These are phyloP conservation scores for Lathyrus oleraceus DNA, from an alignment of 306 rosid genomes.

Conservation along the genomic window DNA sequence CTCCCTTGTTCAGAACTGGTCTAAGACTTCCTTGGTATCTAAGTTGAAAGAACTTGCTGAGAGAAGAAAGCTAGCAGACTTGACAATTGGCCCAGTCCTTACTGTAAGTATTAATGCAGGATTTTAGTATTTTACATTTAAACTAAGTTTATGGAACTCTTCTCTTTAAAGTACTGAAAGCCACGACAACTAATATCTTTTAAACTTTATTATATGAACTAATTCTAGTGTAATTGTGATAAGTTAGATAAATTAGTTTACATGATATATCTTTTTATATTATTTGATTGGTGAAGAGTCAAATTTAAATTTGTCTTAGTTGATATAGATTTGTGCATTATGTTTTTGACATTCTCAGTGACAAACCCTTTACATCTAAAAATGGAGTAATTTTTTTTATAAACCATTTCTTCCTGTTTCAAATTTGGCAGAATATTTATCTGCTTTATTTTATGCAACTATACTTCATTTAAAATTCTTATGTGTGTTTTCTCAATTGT, in stretches of 20 bases:
- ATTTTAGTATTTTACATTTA: background rate
- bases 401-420: background rate
- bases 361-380: constrained; percentile 4
- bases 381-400: background rate
- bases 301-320: too few species aligned
- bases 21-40: constrained; percentile 63
- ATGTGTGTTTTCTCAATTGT: constrained; percentile 26
- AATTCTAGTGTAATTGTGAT: background rate
- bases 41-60: constrained; percentile 80
- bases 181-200: background rate
- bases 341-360: constrained; percentile 4
- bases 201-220: background rate
- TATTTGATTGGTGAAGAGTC: too few species aligned
- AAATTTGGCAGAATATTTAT: background rate
- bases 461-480: constrained; percentile 25
- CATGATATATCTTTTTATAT: background rate
- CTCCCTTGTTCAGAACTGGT: constrained; percentile 73
- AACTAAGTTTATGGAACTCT: constrained; percentile 3
- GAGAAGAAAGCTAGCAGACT: constrained; percentile 84
- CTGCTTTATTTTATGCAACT: background rate
- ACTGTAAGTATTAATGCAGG: constrained; percentile 53
- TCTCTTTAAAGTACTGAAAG: background rate
- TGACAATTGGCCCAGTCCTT: constrained; percentile 91
- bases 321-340: too few species aligned
- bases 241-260: constrained; percentile 4